A percentile compares a stretch with the other conserved stretches of the same genome.
These are phyloP conservation scores for Malassezia japonica DNA, from an alignment of 1,284 basidiomycete genomes.

Conservation along the genomic window DNA sequence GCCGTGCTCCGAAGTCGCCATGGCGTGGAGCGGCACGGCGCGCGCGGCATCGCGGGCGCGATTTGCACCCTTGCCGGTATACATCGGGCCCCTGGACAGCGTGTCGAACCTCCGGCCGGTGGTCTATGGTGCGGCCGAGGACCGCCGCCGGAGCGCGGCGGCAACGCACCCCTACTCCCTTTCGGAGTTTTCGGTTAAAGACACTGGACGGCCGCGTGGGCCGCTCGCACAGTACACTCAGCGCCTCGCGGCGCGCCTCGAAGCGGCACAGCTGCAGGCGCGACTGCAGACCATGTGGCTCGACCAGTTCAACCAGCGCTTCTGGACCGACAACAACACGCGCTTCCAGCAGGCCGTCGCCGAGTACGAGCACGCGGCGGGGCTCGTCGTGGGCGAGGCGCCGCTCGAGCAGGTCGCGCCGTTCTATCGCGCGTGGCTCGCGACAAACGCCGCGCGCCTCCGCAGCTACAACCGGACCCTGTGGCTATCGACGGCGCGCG, in stretches of 20 bases:
- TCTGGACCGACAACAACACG: constrained; percentile 44
- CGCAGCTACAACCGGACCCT: constrained; percentile 38
- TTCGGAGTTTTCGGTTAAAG: constrained; percentile 27
- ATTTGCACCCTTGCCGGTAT: background rate
- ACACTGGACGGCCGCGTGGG: background rate
- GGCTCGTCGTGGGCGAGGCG: constrained; percentile 21
- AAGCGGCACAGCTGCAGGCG: constrained; percentile 32
- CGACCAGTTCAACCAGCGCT: constrained; percentile 43
- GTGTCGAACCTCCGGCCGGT: constrained; percentile 40
- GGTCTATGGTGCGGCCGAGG: constrained; percentile 21
- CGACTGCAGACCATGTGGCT: constrained; percentile 32
- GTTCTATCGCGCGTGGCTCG: constrained; percentile 43
- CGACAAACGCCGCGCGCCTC: constrained; percentile 29
- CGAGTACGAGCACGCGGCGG: constrained; percentile 21
- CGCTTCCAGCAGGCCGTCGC: constrained; percentile 32
- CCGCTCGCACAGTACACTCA: constrained; percentile 23
- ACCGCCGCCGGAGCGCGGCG: background rate
- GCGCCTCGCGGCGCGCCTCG: constrained; percentile 23
- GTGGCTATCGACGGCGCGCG: constrained; percentile 17
- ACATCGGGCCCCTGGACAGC: constrained; percentile 36
- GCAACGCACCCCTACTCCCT: constrained; percentile 37
- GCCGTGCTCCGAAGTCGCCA: too few relatives aligned
- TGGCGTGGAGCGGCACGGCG: too few relatives aligned
- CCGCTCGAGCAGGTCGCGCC: constrained; percentile 21
- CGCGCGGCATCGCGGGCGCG: background rate